Conservation (phyloP, 75 land plant genomes). For the Pinus albicaulis region DNA sequence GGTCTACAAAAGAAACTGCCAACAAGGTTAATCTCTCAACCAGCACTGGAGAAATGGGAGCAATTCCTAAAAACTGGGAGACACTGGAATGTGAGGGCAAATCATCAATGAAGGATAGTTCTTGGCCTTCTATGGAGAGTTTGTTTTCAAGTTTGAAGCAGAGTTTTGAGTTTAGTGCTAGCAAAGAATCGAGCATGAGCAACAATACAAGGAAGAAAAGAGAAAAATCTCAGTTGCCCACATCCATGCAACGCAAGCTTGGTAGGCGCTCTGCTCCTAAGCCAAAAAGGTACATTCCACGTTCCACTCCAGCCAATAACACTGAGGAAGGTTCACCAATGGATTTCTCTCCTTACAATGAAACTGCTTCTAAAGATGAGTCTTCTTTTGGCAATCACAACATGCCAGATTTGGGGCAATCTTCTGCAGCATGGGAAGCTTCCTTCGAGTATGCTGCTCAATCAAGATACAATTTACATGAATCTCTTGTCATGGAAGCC, state of each 20-base stretch:
- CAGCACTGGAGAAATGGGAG: conserved; percentile 4
- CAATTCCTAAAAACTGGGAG: conserved; percentile 3
- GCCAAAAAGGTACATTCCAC: conserved; percentile 22
- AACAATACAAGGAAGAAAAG: conserved; percentile 21
- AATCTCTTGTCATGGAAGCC: conserved; percentile 18
- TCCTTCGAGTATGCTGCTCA: conserved; percentile 16
- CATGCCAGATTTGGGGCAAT: conserved; percentile 19
- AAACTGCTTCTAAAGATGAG: conserved; percentile 20
- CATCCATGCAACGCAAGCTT: conserved; percentile 13
- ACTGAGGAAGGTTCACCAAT: conserved; percentile 63
- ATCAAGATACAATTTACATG: conserved; percentile 5
- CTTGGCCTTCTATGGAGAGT: conserved; percentile 9
- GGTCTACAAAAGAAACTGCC: conserved; percentile 8
- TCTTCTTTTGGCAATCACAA: not conserved
- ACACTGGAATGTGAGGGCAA: conserved; percentile 5
- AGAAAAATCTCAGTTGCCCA: conserved; percentile 23
- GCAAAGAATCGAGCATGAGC: conserved; percentile 17
- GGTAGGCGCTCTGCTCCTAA: conserved; percentile 21
- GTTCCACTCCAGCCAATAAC: conserved; percentile 17
- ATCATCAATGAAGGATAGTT: conserved; percentile 14
- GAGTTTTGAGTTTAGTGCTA: conserved; percentile 34
- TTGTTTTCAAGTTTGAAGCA: conserved; percentile 14
- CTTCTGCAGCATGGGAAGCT: conserved; percentile 34
- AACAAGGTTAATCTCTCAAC: conserved; percentile 9
- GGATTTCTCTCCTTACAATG: conserved; percentile 80